Conservation (phyloP, 75 land plant genomes). For the Pinus tabuliformis region DNA sequence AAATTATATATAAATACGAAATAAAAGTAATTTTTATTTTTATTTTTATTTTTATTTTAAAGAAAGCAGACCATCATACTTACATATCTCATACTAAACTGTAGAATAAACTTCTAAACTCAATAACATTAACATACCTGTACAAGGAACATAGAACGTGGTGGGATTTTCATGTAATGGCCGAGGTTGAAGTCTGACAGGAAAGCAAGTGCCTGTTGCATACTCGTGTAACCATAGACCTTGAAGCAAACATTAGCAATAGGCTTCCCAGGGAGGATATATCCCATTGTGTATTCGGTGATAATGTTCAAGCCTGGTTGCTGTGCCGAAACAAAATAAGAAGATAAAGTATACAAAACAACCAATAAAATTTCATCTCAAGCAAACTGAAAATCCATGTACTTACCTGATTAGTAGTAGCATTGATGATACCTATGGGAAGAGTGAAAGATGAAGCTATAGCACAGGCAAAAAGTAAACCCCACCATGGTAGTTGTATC, state of each 20-base stretch:
- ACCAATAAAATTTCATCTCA: too few relatives aligned
- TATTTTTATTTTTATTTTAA: too few relatives aligned
- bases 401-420: conserved; percentile 82
- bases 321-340: conserved; percentile 12
- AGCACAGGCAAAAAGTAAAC: conserved; percentile 70
- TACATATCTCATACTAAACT: too few relatives aligned
- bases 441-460: conserved; percentile 77
- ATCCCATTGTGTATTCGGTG: conserved; percentile 79
- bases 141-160: conserved; percentile 75
- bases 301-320: conserved; percentile 80
- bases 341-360: too few relatives aligned
- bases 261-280: conserved; percentile 67
- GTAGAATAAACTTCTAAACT: too few relatives aligned
- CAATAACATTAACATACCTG: conserved; percentile 34
- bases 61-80: too few relatives aligned
- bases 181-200: conserved; percentile 49
- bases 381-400: too few relatives aligned
- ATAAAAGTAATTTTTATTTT: too few relatives aligned
- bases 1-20: too few relatives aligned
- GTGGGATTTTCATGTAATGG: conserved; percentile 87
- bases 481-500: conserved; percentile 95
- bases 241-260: conserved; percentile 90
- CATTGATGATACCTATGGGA: conserved; percentile 83
- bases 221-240: conserved; percentile 85
- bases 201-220: conserved; percentile 63